These are phyloP conservation scores for Metschnikowia colocasiae DNA, from an alignment of 805 yeast species.

Conservation along the genomic window DNA sequence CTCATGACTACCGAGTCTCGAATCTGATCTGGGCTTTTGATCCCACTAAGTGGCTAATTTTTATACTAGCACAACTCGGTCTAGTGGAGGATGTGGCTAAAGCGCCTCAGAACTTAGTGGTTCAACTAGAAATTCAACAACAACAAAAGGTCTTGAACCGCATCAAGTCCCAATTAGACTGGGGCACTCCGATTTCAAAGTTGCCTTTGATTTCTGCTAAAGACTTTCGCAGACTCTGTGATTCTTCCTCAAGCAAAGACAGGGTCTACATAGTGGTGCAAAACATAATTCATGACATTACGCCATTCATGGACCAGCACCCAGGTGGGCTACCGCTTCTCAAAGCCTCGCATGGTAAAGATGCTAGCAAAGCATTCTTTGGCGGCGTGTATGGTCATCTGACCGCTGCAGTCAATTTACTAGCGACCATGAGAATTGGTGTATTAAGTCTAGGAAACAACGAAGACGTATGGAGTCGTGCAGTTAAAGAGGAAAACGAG, in stretches of 20 bases:
- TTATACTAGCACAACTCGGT: constrained; percentile 48
- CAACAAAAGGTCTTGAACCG: constrained; percentile 77
- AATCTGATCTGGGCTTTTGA: constrained; percentile 72
- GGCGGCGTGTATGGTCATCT: constrained; percentile 94
- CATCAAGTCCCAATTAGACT: constrained; percentile 72
- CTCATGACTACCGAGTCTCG: constrained; percentile 82
- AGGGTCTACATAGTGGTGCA: constrained; percentile 74
- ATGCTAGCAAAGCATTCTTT: constrained; percentile 89
- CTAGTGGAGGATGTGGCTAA: constrained; percentile 54
- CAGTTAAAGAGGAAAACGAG: constrained; percentile 61
- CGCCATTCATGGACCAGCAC: constrained; percentile 86
- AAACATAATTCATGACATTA: constrained; percentile 89
- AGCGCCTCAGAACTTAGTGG: constrained; percentile 69
- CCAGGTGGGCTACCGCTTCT: constrained; percentile 89
- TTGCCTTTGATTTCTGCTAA: constrained; percentile 61
- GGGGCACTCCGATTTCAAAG: constrained; percentile 93
- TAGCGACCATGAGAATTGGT: constrained; percentile 93
- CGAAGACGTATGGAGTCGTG: constrained; percentile 78
- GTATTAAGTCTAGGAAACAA: constrained; percentile 78
- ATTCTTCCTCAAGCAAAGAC: constrained; percentile 37
- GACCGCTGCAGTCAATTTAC: constrained; percentile 85
- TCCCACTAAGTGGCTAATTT: constrained; percentile 79
- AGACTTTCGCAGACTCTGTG: constrained; percentile 41
- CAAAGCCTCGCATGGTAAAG: constrained; percentile 81
- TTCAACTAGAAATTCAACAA: constrained; percentile 52